phyloP scores from a whole-genome alignment of 176 grass and related monocot species.

The Dendrocalamus sinicus region DNA sequence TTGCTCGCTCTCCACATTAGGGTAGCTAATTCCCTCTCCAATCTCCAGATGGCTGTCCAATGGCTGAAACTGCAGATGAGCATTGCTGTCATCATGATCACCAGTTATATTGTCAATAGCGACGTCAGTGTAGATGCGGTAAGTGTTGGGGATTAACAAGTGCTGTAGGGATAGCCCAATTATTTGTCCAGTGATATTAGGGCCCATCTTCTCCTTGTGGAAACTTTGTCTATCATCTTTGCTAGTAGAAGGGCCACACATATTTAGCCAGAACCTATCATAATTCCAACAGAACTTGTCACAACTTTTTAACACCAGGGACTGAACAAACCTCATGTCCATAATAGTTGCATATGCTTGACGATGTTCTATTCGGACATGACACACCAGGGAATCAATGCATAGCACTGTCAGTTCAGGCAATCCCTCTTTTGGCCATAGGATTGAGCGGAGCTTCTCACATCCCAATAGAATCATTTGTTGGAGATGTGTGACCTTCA shows the following conservation, averaged over 20 bases:
- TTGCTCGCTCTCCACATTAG: background rate
- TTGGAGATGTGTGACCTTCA: background rate
- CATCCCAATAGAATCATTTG: background rate
- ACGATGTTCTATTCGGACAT: background rate
- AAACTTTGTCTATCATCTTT: too few species aligned
- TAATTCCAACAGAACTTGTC: accelerated
- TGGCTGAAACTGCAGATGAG: background rate
- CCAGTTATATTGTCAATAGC: too few species aligned
- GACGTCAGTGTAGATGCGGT: too few species aligned
- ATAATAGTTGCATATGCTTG: background rate
- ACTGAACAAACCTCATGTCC: background rate
- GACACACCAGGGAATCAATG: background rate
- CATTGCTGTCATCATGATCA: background rate
- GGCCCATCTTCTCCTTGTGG: too few species aligned
- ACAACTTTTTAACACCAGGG: background rate
- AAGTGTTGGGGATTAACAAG: background rate
- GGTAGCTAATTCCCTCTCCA: background rate
- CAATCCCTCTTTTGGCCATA: background rate
- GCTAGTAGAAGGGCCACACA: too few species aligned
- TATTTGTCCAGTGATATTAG: too few species aligned
- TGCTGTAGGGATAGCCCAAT: too few species aligned
- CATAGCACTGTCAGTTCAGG: background rate
- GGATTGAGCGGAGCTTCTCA: background rate
- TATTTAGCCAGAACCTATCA: background rate
- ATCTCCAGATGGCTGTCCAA: background rate